Evolutionary conservation across 225 moss, liverwort and hornwort genomes (phyloP), one percentile per base, ranked within the genome.

Genomic region (Pleurozium schreberi): DNA sequence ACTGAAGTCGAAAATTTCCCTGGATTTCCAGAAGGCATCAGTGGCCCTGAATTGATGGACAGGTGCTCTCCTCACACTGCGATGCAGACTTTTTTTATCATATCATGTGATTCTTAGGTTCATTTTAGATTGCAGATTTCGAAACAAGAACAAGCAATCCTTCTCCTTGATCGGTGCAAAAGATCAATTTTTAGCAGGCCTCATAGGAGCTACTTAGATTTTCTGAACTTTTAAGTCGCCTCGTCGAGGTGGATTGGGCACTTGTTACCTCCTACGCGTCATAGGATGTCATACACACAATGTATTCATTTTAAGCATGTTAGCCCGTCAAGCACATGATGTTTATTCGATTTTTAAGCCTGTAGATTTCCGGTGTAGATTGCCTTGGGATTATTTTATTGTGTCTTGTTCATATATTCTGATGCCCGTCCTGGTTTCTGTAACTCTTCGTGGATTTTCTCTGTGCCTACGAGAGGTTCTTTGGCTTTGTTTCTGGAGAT

Each of bases 1-100:
- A 98, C 97, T 23, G 97, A 98, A 90, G 98, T 98, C 27, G 98
- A 98, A 86, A 98, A 98, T 66, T 98, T 98, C 45, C 97, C 98
- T 65, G 98, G 98, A 43, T 98, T 98, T 70, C 98, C 97, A 25
- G 97, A 98, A 30, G 98, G 98, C 83, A 93, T 98, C 75, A 96
- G 89, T 75, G 98, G 98, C 59, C 97, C 98, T 25, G 96, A 96
- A 82, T 91, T 98, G 91, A 98, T 98, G 96, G 98, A 98, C 88
- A 97, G 97, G 98, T 98, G 86, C 84, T 63, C 75, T 52, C 53
- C 84, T 84, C 55, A 81, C 59, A 31, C 71, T 75, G 31, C 82
- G n/a, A 75, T 85, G 28, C 52, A 83, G 45, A 49, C 57, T 74
- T 33, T 74, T 33, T 14, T 28, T 21, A 63, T 28, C 27, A 23